Evolutionary conservation across 2,329 filamentous ascomycete genomes (phyloP).

Genomic region (Diaporthe sp.): DNA sequence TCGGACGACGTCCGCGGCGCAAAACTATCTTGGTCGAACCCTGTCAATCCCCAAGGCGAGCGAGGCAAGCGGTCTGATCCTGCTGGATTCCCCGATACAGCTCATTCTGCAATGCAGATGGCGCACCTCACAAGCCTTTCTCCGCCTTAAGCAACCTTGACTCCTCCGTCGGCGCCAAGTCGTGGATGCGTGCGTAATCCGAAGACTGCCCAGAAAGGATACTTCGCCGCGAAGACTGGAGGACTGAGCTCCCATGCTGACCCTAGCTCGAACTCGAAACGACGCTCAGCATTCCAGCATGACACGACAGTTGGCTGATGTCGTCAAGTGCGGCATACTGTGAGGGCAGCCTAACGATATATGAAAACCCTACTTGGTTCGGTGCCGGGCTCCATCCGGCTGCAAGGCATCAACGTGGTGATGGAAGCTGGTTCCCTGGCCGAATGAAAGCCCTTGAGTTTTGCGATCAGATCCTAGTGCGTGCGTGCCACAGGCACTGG

Average conservation of each 20-base stretch:
- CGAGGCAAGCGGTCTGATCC: slow-evolving; percentile 29
- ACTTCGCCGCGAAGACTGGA: slow-evolving; percentile 9
- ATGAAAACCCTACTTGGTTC: neutral
- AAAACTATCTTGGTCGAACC: slow-evolving; percentile 23
- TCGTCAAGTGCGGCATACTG: slow-evolving; percentile 19
- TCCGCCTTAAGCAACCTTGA: slow-evolving; percentile 1
- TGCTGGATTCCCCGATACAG: slow-evolving; percentile 30
- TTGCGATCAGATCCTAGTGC: neutral
- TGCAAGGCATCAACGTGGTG: neutral
- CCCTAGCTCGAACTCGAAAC: slow-evolving; percentile 29
- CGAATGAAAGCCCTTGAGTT: slow-evolving; percentile 8
- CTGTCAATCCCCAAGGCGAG: slow-evolving; percentile 22
- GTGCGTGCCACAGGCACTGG: neutral
- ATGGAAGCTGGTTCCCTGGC: neutral
- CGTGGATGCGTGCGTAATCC: slow-evolving; percentile 21
- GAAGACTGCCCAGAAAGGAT: slow-evolving; percentile 4
- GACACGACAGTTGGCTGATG: slow-evolving; percentile 16
- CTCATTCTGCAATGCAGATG: slow-evolving; percentile 20
- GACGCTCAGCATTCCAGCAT: slow-evolving; percentile 15
- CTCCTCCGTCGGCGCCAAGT: slow-evolving; percentile 3
- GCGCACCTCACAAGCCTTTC: slow-evolving; percentile 20
- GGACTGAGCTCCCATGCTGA: neutral
- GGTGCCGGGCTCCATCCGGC: neutral
- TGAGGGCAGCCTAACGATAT: slow-evolving; percentile 12
- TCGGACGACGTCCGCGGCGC: slow-evolving; percentile 35